Evolutionary conservation across 331 rosid genomes (phyloP), one percentile per base, ranked within the genome.

Genomic region (Acacia concinna): DNA sequence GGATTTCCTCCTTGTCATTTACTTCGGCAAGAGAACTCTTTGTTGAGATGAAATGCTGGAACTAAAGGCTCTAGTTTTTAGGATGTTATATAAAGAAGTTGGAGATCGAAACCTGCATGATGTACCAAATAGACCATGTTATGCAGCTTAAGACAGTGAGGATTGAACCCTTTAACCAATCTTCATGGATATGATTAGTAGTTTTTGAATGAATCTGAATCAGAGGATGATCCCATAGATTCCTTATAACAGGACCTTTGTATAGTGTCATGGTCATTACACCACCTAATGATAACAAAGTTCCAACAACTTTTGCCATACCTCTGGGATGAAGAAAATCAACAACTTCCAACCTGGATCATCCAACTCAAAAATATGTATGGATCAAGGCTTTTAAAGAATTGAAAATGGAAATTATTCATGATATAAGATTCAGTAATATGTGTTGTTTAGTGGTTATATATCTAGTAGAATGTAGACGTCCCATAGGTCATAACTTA

Each of bases 251-350:
- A 28, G 91, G 86, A 17, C 99, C 97, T 25, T 86, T 93, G 80
- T 90, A 95, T 56, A 95, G 81, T 73, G 97, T 93, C 98, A 95
- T 93, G 23, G 81, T 86, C 90, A 82, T 84, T 20, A 85, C 97
- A 57, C 99, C 99, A 10, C 82, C 90, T 17, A 95, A 84, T 71
- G 97, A 95, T 25, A 90, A 54, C 30, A 86, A 35, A 14, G 92
- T 91, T 37, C 99, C 97, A 18, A 87, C 20, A 68, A 87, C 91
- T 85, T 95, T 91, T 2, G 97, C 96, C n/a, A 86, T 35, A 8
- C 96, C 96, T 0, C 86, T 86, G 32, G 89, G 87, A 46, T 85
- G 81, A 71, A 72, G 43, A 74, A 92, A 14, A 80, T 91, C 85
- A 69, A 93, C 44, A 75, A 43, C 75, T 68, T 93, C 97, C 73